phyloP scores from a whole-genome alignment of 2,329 filamentous ascomycete genomes.

The Teratosphaeria pseudoeucalypti region DNA sequence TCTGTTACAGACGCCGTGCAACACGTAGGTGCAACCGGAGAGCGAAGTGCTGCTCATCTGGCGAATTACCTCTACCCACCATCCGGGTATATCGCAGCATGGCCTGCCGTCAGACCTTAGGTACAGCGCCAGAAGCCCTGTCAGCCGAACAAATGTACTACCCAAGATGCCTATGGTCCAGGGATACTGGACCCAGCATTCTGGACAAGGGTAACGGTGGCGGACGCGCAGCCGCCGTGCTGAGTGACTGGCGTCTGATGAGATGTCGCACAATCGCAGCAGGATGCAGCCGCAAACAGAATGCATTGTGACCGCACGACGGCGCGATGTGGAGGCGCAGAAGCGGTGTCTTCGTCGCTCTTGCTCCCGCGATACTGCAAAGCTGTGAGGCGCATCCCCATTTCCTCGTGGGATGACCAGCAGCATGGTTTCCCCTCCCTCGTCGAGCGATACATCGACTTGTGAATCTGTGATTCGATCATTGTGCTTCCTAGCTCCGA shows the following conservation, averaged over 20 bases:
- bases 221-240: not conserved
- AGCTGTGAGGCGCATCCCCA: not conserved
- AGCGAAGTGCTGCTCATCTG: not conserved
- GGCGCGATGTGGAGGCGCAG: not conserved
- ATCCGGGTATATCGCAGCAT: not conserved
- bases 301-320: not conserved
- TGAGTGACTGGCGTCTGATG: not conserved
- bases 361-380: not conserved
- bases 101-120: not conserved
- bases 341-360: not conserved
- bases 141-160: not conserved
- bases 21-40: not conserved
- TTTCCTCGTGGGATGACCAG: not conserved
- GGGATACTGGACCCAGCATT: not conserved
- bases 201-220: not conserved
- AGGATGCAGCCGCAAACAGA: not conserved
- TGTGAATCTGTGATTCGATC: not conserved
- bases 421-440: not conserved
- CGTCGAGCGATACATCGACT: not conserved
- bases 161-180: not conserved
- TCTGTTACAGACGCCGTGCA: not conserved
- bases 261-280: not conserved
- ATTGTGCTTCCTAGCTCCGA: not conserved
- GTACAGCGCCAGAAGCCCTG: not conserved
- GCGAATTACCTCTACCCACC: not conserved